Conservation (phyloP, 2,329 filamentous ascomycete species). For the Cladorrhinum sp. region DNA sequence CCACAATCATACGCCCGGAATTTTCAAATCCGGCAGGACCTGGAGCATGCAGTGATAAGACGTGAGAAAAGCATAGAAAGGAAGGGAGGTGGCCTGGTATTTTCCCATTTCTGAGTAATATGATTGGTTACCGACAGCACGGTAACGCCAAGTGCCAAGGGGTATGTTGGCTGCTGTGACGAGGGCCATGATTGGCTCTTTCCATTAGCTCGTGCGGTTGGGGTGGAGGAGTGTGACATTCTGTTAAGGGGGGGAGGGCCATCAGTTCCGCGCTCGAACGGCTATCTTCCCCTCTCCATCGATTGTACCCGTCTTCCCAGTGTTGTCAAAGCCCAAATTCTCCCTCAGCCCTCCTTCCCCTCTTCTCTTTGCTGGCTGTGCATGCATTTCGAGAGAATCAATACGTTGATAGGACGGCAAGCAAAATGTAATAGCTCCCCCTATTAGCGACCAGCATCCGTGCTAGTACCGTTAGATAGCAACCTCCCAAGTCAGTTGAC, state of each 20-base stretch:
- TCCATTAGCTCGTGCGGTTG: not conserved
- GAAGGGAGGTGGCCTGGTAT: not conserved
- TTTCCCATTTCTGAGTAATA: not conserved
- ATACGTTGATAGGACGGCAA: not conserved
- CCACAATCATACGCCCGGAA: not conserved
- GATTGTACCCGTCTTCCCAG: not conserved
- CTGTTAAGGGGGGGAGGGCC: not conserved
- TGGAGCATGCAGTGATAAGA: not conserved
- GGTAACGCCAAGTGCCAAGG: not conserved
- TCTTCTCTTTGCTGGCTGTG: not conserved
- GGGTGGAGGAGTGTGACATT: not conserved
- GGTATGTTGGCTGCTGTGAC: not conserved
- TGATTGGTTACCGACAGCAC: not conserved
- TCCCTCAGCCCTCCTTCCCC: not conserved
- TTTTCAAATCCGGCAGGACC: not conserved
- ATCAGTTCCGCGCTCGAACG: not conserved
- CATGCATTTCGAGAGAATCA: not conserved
- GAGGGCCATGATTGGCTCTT: not conserved
- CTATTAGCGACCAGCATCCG: not conserved
- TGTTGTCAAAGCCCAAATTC: not conserved
- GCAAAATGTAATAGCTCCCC: not conserved
- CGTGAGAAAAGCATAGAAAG: not conserved
- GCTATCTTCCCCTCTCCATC: not conserved
- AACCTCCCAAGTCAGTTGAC: not conserved
- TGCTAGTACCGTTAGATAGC: not conserved